Evolutionary conservation across 2,329 filamentous ascomycete species (phyloP).

Genomic region (Cytospora piceicola): DNA sequence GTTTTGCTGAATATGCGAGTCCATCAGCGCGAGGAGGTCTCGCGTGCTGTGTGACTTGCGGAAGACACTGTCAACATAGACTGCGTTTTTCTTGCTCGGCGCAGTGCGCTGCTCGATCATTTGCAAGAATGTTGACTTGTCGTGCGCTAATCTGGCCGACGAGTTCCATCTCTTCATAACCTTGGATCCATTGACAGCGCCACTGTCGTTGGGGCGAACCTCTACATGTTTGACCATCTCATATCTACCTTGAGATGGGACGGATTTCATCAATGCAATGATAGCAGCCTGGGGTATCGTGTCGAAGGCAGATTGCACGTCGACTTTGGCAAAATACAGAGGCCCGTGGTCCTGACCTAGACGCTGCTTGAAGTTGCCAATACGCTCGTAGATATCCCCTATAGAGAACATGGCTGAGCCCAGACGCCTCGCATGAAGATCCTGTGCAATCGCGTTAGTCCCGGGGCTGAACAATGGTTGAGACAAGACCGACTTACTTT

Average conservation of each 20-base stretch:
- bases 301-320: constrained; percentile 92
- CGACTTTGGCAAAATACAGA: constrained; percentile 89
- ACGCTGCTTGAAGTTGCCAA: constrained; percentile 69
- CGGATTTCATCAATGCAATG: constrained; percentile 65
- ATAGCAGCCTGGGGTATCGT: constrained; percentile 85
- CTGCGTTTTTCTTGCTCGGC: constrained; percentile 62
- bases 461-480: neutral
- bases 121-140: constrained; percentile 50
- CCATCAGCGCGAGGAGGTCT: constrained; percentile 69
- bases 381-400: constrained; percentile 73
- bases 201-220: constrained; percentile 55
- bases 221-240: constrained; percentile 75
- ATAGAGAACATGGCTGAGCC: constrained; percentile 82
- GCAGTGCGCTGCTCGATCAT: constrained; percentile 47
- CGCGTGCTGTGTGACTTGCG: constrained; percentile 60
- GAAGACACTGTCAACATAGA: constrained; percentile 75
- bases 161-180: constrained; percentile 56
- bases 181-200: constrained; percentile 39
- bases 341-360: constrained; percentile 46
- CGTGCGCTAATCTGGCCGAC: constrained; percentile 50
- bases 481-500: constrained; percentile 53
- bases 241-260: constrained; percentile 65
- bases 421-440: constrained; percentile 60
- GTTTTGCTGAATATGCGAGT: constrained; percentile 82
- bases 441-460: constrained; percentile 39